Percentiles rank a stretch among this genome's conserved stretches.
Conservation (phyloP, 805 yeast species). For the Candida cerambycidarum region DNA sequence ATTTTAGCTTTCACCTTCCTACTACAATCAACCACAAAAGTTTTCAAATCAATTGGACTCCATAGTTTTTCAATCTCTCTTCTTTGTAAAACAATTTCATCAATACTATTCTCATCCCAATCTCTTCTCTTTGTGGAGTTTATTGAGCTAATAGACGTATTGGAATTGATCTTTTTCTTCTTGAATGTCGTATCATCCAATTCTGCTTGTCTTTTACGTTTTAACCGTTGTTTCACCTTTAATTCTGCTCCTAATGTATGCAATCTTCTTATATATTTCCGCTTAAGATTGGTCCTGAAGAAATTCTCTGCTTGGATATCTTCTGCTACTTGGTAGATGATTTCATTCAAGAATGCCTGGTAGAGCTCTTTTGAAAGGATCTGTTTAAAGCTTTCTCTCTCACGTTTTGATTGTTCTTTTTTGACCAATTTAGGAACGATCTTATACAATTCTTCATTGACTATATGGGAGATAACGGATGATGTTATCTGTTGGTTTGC, state of each 20-base stretch:
- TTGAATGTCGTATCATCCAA: slow-evolving; percentile 27
- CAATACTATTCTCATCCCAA: slow-evolving; percentile 16
- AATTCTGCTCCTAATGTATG: slow-evolving; percentile 21
- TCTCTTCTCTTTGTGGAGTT: slow-evolving; percentile 12
- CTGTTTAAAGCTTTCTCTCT: slow-evolving; percentile 27
- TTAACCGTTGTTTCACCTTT: slow-evolving; percentile 23
- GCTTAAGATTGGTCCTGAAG: slow-evolving; percentile 31
- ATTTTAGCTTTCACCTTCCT: slow-evolving; percentile 24
- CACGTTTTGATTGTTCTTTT: slow-evolving; percentile 20
- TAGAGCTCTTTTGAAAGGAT: slow-evolving; percentile 52
- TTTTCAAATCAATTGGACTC: slow-evolving; percentile 45
- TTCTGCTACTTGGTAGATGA: slow-evolving; percentile 42
- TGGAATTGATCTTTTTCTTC: slow-evolving; percentile 20
- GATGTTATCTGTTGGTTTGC: slow-evolving; percentile 28
- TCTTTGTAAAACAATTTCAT: slow-evolving; percentile 26
- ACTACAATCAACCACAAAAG: slow-evolving; percentile 30
- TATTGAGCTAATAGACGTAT: slow-evolving; percentile 9
- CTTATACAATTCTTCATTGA: slow-evolving; percentile 25
- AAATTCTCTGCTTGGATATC: slow-evolving; percentile 47
- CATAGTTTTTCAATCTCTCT: slow-evolving; percentile 42
- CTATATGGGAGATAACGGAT: slow-evolving; percentile 20
- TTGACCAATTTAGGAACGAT: slow-evolving; percentile 27
- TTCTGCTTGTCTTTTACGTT: slow-evolving; percentile 29
- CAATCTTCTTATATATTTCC: slow-evolving; percentile 30
- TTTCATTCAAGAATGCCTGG: slow-evolving; percentile 61